Evolutionary conservation across 768 basidiomycete genomes (phyloP).

Genomic region (Ramaria rubella): DNA sequence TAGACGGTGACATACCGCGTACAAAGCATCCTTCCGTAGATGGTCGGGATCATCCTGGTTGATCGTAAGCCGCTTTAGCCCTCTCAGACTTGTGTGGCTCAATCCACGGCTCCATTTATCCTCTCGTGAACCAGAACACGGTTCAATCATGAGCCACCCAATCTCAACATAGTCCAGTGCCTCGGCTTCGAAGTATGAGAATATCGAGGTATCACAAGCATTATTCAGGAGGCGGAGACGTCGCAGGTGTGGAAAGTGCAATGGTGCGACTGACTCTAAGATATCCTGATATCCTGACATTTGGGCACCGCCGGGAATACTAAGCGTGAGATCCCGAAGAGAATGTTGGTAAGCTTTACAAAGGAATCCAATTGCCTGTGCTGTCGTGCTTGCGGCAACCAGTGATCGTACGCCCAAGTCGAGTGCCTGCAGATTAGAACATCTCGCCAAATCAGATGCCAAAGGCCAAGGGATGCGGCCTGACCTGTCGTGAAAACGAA

Average conservation of each 20-base stretch:
- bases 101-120: slow-evolving; percentile 6
- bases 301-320: background rate
- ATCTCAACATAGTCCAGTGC: slow-evolving; percentile 9
- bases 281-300: background rate
- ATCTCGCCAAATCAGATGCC: slow-evolving; percentile 13
- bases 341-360: slow-evolving; percentile 13
- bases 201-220: slow-evolving; percentile 4
- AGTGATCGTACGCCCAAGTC: slow-evolving; percentile 11
- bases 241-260: slow-evolving; percentile 10
- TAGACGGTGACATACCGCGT: background rate
- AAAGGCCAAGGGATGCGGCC: slow-evolving; percentile 12
- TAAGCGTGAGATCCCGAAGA: slow-evolving; percentile 12
- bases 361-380: slow-evolving; percentile 14
- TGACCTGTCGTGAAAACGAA: slow-evolving; percentile 11
- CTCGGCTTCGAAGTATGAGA: slow-evolving; percentile 12
- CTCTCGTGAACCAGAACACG: background rate
- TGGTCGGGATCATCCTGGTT: slow-evolving; percentile 1
- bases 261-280: background rate
- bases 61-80: background rate
- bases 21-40: background rate
- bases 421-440: slow-evolving; percentile 14
- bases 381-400: background rate
- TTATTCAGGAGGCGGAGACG: slow-evolving; percentile 8
- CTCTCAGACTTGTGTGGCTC: background rate
- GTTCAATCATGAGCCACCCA: slow-evolving; percentile 2